Base-by-base conservation (phyloP, 1,139 yeast species). In the Yamadazyma friedrichii region DNA sequence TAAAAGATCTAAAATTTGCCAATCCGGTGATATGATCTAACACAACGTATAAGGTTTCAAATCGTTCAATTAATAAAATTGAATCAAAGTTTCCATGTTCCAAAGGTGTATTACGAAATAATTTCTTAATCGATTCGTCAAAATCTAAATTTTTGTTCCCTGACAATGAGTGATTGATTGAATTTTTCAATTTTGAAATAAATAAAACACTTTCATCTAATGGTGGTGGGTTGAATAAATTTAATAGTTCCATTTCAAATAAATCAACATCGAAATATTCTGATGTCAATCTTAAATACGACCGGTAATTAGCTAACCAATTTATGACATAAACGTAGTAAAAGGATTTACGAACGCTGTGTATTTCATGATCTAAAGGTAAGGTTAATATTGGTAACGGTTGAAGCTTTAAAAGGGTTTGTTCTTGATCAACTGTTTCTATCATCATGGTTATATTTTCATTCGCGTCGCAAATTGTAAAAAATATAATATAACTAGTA, bases 221-320 rank as follows among this genome's bases (percentile, higher is more conserved):
- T 1, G 76, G 76, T 5, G 62, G 64, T 26, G 68, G 67, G 35
- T 49, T 41, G 6, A 61, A 69, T 46, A 70, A 58, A 41, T 72
- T 66, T 31, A 78, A 55, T 24, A 78, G 59, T 50, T 78, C 84
- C 49, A 76, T 71, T 51, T 78, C 84, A 43, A 78, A 75, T 37
- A 77, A 62, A 41, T 76, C 81, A 12, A 70, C 71, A 55, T 78
- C 83, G 50, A 78, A 78, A 33, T 64, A 60, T 43, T 77, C 83
- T 11, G 64, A 59, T 9, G 65, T 64, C 35, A 78, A 53, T 47
- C 64, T 70, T 30, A 78, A 52, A 43, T 62, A 64, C 3, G 75
- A 76, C 39, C 78, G 65, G 50, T 66, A 68, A 35, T 68, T 58
- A 47, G 71, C 70, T 31, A 78, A 50, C 83, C 83, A 78, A 56